A percentile compares a stretch with the other conserved stretches of the same genome.
Conservation (phyloP, 768 basidiomycete genomes). For the Tylopilus intermedius region DNA sequence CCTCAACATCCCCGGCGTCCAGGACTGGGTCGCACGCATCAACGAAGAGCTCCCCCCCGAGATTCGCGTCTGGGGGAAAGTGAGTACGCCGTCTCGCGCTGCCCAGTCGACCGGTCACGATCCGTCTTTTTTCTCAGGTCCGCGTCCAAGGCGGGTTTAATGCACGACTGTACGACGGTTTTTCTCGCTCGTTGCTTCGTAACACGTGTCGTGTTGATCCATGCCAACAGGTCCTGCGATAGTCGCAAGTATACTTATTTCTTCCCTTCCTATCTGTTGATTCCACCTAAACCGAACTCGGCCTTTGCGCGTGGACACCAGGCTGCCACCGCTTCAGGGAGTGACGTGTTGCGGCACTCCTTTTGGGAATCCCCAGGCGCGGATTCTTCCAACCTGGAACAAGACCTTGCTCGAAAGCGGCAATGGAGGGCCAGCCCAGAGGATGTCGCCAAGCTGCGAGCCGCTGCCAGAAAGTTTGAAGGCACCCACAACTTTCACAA, state of each 20-base stretch:
- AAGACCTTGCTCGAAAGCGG: conserved; percentile 63
- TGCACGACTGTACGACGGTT: conserved; percentile 54
- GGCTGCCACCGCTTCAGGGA: conserved; percentile 22
- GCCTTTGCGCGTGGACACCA: conserved; percentile 47
- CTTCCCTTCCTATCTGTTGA: conserved; percentile 87
- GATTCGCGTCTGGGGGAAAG: conserved; percentile 89
- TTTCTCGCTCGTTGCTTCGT: not conserved
- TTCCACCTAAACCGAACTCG: conserved; percentile 81
- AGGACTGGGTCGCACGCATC: conserved; percentile 64
- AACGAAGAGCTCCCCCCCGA: conserved; percentile 88
- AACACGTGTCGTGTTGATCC: conserved; percentile 2
- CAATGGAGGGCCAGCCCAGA: conserved; percentile 59
- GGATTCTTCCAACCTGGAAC: conserved; percentile 41
- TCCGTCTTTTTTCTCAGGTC: conserved; percentile 35
- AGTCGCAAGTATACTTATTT: conserved; percentile 97
- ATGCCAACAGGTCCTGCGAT: conserved; percentile 67
- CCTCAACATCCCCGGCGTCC: conserved; percentile 61
- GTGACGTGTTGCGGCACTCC: conserved; percentile 36
- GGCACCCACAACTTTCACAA: conserved; percentile 98
- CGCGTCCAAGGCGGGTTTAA: conserved; percentile 81
- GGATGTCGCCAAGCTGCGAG: conserved; percentile 53
- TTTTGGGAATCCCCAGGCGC: conserved; percentile 55
- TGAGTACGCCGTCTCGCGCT: conserved; percentile 34
- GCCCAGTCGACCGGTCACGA: not conserved
- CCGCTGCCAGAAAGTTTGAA: conserved; percentile 58